These are phyloP conservation scores for Oidiodendron maius DNA, from an alignment of 495 filamentous ascomycete genomes.

Conservation along the genomic window DNA sequence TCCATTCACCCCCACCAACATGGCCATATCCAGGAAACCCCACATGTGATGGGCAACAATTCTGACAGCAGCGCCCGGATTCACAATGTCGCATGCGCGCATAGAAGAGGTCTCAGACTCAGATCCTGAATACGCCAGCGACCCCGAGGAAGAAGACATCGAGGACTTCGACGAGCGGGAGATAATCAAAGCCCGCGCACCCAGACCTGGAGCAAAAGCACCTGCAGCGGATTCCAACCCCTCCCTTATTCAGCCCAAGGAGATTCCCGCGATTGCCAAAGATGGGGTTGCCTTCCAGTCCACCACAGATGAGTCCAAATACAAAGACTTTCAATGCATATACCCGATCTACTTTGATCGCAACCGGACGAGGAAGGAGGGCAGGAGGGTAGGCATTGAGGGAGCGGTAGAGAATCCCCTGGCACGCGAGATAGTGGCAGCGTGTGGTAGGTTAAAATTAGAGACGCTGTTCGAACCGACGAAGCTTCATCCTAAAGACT, in stretches of 20 bases:
- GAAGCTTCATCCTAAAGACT: constrained; percentile 92
- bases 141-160: constrained; percentile 66
- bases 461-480: constrained; percentile 80
- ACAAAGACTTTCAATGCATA: constrained; percentile 76
- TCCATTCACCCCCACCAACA: neutral
- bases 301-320: constrained; percentile 47
- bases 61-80: neutral
- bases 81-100: constrained; percentile 73
- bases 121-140: constrained; percentile 47
- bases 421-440: constrained; percentile 83
- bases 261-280: constrained; percentile 29
- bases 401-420: constrained; percentile 81
- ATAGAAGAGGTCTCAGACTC: constrained; percentile 87
- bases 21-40: constrained; percentile 15
- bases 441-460: constrained; percentile 66
- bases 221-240: constrained; percentile 16
- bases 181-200: constrained; percentile 19
- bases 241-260: constrained; percentile 23
- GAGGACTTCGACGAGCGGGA: constrained; percentile 51
- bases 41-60: constrained; percentile 1
- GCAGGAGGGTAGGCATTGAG: constrained; percentile 65
- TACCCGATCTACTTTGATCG: constrained; percentile 95
- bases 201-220: constrained; percentile 22
- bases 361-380: constrained; percentile 64
- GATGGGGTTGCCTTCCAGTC: constrained; percentile 30